Conservation (phyloP, 73 alveolate genomes). For the Stentor roeselii region DNA sequence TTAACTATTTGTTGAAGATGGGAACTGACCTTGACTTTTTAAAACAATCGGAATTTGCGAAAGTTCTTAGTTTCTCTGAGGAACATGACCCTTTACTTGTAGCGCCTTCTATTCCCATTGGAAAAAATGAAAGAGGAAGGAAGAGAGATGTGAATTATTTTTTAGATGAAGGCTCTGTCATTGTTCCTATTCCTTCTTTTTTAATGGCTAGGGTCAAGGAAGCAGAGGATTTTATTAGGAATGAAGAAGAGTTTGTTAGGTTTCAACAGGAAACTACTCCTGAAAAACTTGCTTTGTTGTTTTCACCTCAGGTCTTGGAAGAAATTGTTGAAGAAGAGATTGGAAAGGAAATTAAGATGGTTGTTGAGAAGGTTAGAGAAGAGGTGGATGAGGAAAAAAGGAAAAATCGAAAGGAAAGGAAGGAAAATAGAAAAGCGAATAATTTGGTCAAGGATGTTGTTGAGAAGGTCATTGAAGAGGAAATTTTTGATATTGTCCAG, state of each 20-base stretch:
- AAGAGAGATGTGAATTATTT: conserved; percentile 13
- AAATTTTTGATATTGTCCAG: neutral
- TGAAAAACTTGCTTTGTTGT: neutral
- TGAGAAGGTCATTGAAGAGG: neutral
- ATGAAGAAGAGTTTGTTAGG: neutral
- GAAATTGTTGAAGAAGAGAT: neutral
- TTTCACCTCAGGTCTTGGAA: neutral
- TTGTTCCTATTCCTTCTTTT: conserved; percentile 3
- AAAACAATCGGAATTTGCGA: neutral
- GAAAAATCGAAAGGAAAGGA: neutral
- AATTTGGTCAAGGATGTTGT: neutral
- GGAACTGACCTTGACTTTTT: neutral
- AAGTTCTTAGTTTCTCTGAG: neutral
- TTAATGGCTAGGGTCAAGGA: neutral
- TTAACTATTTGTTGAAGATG: neutral
- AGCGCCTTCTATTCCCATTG: conserved; percentile 6
- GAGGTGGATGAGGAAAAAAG: neutral
- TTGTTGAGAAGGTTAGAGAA: neutral
- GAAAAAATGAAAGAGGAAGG: neutral
- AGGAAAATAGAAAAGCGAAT: neutral
- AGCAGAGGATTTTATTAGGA: neutral
- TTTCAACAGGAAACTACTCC: neutral
- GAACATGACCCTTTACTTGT: conserved; percentile 7
- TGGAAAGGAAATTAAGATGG: neutral
- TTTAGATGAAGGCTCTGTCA: conserved; percentile 4